A percentile compares a stretch with the other conserved stretches of the same genome.
These are phyloP conservation scores for Dothidotthia symphoricarpi DNA, from an alignment of 2,329 filamentous ascomycete species.

Conservation along the genomic window DNA sequence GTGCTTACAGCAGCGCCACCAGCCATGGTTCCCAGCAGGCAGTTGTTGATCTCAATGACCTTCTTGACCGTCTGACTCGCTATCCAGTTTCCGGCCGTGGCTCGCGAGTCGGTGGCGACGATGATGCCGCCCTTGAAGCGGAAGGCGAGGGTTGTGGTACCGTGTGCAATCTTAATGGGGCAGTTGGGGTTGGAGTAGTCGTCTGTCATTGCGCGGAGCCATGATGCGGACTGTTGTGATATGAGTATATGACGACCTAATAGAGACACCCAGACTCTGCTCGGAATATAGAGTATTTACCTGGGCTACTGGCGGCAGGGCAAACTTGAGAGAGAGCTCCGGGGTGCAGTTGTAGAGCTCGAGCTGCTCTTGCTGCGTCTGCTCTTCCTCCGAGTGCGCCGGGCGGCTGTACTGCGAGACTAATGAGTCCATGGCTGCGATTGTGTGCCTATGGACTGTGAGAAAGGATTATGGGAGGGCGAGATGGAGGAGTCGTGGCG, in stretches of 20 bases:
- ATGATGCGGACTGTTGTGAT: conserved; percentile 73
- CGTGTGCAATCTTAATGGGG: conserved; percentile 99
- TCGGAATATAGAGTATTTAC: conserved; percentile 47
- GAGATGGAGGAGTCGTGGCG: conserved; percentile 8
- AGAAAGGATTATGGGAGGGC: conserved; percentile 2
- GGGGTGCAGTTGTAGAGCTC: conserved; percentile 66
- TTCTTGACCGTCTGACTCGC: conserved; percentile 99
- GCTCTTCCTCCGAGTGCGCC: conserved; percentile 69
- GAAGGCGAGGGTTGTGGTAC: conserved; percentile 96
- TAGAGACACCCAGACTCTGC: too few species aligned
- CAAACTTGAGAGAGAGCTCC: conserved; percentile 86
- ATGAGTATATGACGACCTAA: conserved; percentile 4
- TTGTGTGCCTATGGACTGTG: conserved; percentile 9
- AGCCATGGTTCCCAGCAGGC: conserved; percentile 94
- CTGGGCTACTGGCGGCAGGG: conserved; percentile 87
- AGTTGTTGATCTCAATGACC: conserved; percentile 97
- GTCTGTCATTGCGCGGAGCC: conserved; percentile 95
- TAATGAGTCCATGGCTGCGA: conserved; percentile 75
- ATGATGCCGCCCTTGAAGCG: conserved; percentile 98
- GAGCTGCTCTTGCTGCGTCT: conserved; percentile 71
- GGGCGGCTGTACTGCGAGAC: conserved; percentile 88
- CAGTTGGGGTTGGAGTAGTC: conserved; percentile 95
- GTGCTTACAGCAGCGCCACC: conserved; percentile 80
- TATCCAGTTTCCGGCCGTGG: conserved; percentile 98
- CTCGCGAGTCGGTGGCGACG: conserved; percentile 94